Evolutionary conservation across 257 asterid species (phyloP).

Genomic region (Leonotis leonurus): DNA sequence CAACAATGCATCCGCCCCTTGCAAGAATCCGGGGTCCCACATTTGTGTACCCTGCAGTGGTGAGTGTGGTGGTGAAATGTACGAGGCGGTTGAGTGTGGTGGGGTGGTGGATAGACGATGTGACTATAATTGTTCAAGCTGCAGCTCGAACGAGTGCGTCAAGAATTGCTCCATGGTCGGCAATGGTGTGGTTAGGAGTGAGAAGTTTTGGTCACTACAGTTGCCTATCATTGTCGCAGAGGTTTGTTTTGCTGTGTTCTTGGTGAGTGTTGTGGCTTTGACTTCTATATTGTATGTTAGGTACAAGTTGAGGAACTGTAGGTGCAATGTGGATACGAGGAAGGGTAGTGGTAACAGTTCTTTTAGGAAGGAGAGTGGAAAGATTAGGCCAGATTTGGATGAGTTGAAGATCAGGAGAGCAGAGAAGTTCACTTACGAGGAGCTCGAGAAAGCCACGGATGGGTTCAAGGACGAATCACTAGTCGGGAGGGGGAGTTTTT

Average conservation of each 20-base stretch:
- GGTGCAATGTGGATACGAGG: slow-evolving; percentile 42
- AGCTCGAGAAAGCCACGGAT: slow-evolving; percentile 62
- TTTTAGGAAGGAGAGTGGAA: slow-evolving; percentile 43
- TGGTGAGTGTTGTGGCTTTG: slow-evolving; percentile 50
- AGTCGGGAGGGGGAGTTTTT: slow-evolving; percentile 86
- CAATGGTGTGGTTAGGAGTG: slow-evolving; percentile 23
- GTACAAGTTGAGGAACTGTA: slow-evolving; percentile 65
- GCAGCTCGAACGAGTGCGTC: slow-evolving; percentile 53
- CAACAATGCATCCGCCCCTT: slow-evolving; percentile 43
- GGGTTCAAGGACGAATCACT: slow-evolving; percentile 72
- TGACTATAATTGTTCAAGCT: slow-evolving; percentile 58
- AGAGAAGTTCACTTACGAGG: slow-evolving; percentile 62
- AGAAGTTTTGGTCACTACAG: slow-evolving; percentile 60
- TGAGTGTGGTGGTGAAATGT: slow-evolving; percentile 72
- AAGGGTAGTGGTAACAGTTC: slow-evolving; percentile 26
- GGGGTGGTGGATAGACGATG: slow-evolving; percentile 50
- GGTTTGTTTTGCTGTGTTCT: slow-evolving; percentile 62
- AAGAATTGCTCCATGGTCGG: slow-evolving; percentile 37
- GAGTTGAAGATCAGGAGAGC: slow-evolving; percentile 76
- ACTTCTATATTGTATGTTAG: slow-evolving; percentile 54
- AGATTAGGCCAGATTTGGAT: slow-evolving; percentile 51
- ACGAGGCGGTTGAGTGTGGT: slow-evolving; percentile 43
- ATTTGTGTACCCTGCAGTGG: slow-evolving; percentile 69
- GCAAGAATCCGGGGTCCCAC: slow-evolving; percentile 48
- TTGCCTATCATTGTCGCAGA: slow-evolving; percentile 67